Percentiles rank a stretch among this genome's conserved stretches.
These are phyloP conservation scores for Dioscorea dumetorum DNA, from an alignment of 106 monocot species.

Conservation along the genomic window DNA sequence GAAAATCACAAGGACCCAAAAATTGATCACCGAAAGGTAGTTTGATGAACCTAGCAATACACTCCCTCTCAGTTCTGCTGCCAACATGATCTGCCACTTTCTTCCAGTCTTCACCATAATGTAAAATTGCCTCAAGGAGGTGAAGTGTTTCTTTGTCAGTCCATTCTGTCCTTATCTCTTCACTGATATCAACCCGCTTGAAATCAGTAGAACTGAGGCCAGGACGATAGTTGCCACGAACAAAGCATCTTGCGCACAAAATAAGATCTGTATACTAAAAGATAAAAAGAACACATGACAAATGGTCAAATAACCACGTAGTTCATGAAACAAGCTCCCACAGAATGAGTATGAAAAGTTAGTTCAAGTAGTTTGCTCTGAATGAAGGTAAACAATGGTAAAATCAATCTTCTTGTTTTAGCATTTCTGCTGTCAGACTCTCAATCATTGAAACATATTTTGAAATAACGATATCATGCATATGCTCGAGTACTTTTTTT, in stretches of 20 bases:
- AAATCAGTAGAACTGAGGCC: conserved; percentile 80
- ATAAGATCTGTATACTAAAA: conserved; percentile 43
- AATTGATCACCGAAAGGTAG: conserved; percentile 94
- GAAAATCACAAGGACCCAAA: conserved; percentile 27
- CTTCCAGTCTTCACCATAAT: conserved; percentile 94
- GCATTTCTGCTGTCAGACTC: no score
- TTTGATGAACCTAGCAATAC: conserved; percentile 72
- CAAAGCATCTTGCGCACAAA: conserved; percentile 87
- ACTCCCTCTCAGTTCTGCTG: conserved; percentile 72
- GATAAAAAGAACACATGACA: background rate
- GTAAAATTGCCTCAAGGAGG: conserved; percentile 79
- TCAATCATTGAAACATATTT: no score
- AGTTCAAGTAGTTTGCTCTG: no score
- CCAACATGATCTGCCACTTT: conserved; percentile 88
- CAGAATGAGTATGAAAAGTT: no score
- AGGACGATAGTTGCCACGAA: conserved; percentile 66
- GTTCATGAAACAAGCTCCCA: no score
- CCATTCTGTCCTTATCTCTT: conserved; percentile 78
- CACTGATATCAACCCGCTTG: conserved; percentile 73
- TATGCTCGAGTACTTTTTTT: no score
- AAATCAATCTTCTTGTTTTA: no score
- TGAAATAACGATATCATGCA: no score
- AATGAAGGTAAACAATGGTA: no score
- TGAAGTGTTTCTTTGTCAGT: conserved; percentile 96
- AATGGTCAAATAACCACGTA: no score